Percentiles rank a stretch among this genome's conserved stretches.
These are phyloP conservation scores for Crassisporium funariophilum DNA, from an alignment of 768 basidiomycete genomes.

Conservation along the genomic window DNA sequence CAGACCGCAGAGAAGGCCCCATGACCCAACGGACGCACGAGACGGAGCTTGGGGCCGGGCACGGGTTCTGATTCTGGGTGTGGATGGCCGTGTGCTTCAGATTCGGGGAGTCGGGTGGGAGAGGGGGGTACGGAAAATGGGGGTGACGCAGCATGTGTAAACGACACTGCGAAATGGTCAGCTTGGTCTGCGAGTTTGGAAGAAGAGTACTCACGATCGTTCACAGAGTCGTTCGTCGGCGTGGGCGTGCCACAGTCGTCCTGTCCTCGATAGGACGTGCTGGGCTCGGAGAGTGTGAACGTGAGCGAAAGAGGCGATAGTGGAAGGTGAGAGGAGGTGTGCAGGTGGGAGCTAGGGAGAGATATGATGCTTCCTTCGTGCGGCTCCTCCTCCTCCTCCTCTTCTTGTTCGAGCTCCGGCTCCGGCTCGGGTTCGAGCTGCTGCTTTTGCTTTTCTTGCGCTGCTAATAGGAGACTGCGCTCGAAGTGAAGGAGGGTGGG, in stretches of 20 bases:
- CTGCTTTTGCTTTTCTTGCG: constrained; percentile 10
- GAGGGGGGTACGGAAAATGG: constrained; percentile 10
- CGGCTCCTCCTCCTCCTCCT: constrained; percentile 24
- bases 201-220: too few relatives aligned
- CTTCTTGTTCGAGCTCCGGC: constrained; percentile 6
- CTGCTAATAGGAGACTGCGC: constrained; percentile 16
- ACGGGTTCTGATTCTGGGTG: constrained; percentile 10
- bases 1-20: constrained; percentile 80
- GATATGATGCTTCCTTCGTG: constrained; percentile 26
- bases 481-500: constrained; percentile 22
- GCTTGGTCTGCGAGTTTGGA: background rate
- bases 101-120: background rate
- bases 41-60: constrained; percentile 40
- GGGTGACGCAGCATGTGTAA: constrained; percentile 1
- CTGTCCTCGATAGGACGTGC: background rate
- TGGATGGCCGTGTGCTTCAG: constrained; percentile 8
- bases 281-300: constrained; percentile 12
- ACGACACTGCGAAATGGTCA: background rate
- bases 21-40: constrained; percentile 60
- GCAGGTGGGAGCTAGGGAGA: constrained; percentile 16
- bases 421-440: constrained; percentile 2
- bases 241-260: constrained; percentile 18
- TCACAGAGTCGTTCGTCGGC: constrained; percentile 8
- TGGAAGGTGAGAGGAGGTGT: constrained; percentile 7
- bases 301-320: constrained; percentile 17